Conservation (phyloP, 352 stramenopile species). For the Pythium scleroteichum region DNA sequence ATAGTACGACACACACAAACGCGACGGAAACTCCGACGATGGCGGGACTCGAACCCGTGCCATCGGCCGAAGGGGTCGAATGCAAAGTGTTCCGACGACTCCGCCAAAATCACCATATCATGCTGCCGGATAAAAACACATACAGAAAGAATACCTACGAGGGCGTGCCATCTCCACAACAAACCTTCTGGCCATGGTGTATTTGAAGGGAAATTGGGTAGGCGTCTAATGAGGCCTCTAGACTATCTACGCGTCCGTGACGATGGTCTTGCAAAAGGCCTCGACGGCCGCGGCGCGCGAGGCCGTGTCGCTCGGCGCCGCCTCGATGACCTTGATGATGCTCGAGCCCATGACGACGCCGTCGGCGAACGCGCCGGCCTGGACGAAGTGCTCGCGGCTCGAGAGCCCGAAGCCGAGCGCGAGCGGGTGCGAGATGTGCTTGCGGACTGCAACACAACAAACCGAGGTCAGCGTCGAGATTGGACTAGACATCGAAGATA, state of each 20-base stretch:
- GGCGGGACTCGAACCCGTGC: slow-evolving; percentile 68
- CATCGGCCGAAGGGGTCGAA: slow-evolving; percentile 11
- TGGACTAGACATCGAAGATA: background rate
- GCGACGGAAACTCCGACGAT: slow-evolving; percentile 5
- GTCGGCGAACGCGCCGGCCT: slow-evolving; percentile 92
- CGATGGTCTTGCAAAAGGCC: slow-evolving; percentile 77
- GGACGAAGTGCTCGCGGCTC: slow-evolving; percentile 88
- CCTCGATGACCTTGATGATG: slow-evolving; percentile 86
- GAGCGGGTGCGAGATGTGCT: slow-evolving; percentile 87
- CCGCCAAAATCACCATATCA: slow-evolving; percentile 23
- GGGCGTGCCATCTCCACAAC: background rate
- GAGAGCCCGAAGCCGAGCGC: slow-evolving; percentile 98
- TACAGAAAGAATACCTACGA: slow-evolving; percentile 31
- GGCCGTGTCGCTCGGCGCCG: slow-evolving; percentile 51
- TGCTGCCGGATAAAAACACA: background rate
- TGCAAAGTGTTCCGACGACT: slow-evolving; percentile 16
- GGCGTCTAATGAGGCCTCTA: background rate
- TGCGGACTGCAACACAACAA: slow-evolving; percentile 49
- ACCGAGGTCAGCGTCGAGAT: background rate
- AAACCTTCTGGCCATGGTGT: background rate
- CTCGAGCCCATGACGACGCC: slow-evolving; percentile 89
- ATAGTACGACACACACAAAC: slow-evolving; percentile 17
- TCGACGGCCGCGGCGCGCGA: slow-evolving; percentile 71
- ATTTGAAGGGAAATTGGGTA: background rate
- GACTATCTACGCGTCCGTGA: slow-evolving; percentile 32